Base-by-base conservation (phyloP, 257 asterid genomes). In the Echites panduratus region DNA sequence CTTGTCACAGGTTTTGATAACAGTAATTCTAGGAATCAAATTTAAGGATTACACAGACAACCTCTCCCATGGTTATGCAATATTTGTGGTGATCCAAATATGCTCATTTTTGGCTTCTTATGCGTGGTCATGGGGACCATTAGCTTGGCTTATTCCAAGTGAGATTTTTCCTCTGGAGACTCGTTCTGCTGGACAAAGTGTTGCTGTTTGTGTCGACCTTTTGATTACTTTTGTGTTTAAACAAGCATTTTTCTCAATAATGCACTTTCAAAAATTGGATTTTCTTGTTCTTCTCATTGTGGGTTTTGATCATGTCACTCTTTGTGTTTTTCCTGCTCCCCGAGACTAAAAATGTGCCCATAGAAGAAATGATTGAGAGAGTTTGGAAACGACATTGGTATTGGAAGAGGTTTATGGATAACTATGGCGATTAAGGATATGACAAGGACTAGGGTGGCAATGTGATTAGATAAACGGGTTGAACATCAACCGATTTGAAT, bases 351-450 rank as follows among this genome's bases (percentile, higher is more conserved):
- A 89, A 90, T 29, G 63, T 90, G 12, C 97, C 98, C 26, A 92
- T 89, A 4, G 97, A 92, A 81, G 96, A 92, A 87, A 92, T 92
- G 94, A 86, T 92, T 49, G 97, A 88, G 74, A 70, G 62, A 72
- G 98, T 92, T 4, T 92, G 97, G 98, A 87, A 84, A 82, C 75
- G 73, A 81, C 98, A 90, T 58, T 90, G 97, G 98, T 54, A 85
- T 52, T 92, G 98, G 98, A 92, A 85, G 90, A 86, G 89, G 80
- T 89, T 52, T n/a, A 90, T 92, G 92, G 90, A 80, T 48, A 85
- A 78, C 68, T 44, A 74, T 73, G 57, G 12, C n/a, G n/a, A n/a
- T n/a, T n/a, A n/a, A n/a, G n/a, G n/a, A n/a, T n/a, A n/a, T n/a
- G n/a, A n/a, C n/a, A n/a, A n/a, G n/a, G n/a, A n/a, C n/a, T n/a